Conservation (phyloP, 2,329 filamentous ascomycete genomes). For the Coniochaeta sp. region DNA sequence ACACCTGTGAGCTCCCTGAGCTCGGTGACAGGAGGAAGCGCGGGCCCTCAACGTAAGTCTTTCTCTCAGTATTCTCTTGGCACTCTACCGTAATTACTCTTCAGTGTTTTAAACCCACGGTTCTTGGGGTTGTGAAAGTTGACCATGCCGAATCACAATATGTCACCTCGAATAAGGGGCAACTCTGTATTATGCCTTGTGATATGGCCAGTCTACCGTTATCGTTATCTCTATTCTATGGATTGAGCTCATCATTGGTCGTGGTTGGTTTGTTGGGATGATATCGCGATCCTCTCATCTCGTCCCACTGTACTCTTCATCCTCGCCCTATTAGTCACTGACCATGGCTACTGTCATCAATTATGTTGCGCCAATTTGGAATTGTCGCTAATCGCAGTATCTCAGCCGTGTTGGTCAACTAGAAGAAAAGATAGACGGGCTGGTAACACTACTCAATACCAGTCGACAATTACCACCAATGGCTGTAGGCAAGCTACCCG, state of each 20-base stretch:
- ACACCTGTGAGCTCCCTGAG: conserved; percentile 24
- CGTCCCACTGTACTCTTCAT: too few relatives aligned
- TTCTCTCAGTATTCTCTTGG: not conserved
- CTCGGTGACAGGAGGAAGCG: conserved; percentile 24
- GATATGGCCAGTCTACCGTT: too few relatives aligned
- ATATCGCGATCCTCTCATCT: too few relatives aligned
- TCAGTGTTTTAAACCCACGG: too few relatives aligned
- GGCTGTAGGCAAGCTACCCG: not conserved
- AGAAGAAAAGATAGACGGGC: conserved; percentile 31
- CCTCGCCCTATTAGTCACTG: not conserved
- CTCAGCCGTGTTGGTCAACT: conserved; percentile 23
- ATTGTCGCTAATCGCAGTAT: conserved; percentile 1
- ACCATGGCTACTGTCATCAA: not conserved
- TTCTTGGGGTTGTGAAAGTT: too few relatives aligned
- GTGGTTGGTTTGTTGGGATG: too few relatives aligned
- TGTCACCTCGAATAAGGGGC: too few relatives aligned
- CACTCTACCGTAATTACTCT: not conserved
- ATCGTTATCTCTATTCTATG: too few relatives aligned
- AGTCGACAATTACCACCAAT: not conserved
- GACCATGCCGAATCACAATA: too few relatives aligned
- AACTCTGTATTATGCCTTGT: too few relatives aligned
- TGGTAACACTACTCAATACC: conserved; percentile 24
- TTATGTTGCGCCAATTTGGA: not conserved
- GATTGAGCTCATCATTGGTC: too few relatives aligned
- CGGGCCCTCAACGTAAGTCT: conserved; percentile 26